A percentile compares a stretch with the other conserved stretches of the same genome.
Conservation (phyloP, 169 alveolate species). For the Plasmodium inui region DNA sequence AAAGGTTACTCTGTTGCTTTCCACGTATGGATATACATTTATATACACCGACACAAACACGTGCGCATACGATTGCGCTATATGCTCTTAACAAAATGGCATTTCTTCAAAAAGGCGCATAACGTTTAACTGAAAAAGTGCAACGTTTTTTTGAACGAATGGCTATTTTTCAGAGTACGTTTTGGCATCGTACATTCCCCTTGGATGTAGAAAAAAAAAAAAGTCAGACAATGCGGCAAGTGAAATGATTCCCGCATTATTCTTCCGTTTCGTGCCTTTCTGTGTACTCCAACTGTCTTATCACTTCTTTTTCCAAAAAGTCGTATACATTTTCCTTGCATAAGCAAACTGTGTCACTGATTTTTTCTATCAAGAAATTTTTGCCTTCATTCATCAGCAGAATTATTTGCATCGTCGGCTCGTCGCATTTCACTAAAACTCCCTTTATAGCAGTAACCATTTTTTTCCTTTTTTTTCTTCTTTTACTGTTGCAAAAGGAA, state of each 20-base stretch:
- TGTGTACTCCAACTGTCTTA: slow-evolving; percentile 63
- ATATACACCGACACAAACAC: neutral
- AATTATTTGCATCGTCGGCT: slow-evolving; percentile 87
- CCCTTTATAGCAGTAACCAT: slow-evolving; percentile 77
- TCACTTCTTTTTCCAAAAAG: slow-evolving; percentile 76
- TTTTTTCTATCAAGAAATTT: slow-evolving; percentile 85
- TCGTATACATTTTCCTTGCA: slow-evolving; percentile 83
- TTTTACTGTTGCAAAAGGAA: neutral
- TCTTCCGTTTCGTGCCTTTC: slow-evolving; percentile 74
- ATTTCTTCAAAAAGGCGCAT: neutral
- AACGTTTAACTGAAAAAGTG: neutral
- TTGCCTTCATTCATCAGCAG: slow-evolving; percentile 82
- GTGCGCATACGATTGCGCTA: neutral
- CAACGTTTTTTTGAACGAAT: neutral
- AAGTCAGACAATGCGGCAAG: slow-evolving; percentile 49
- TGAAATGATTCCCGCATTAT: neutral
- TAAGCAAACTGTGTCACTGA: slow-evolving; percentile 85
- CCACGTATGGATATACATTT: neutral
- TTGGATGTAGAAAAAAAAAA: slow-evolving; percentile 17
- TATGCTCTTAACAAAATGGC: neutral
- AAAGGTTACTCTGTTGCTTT: neutral
- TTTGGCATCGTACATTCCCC: neutral
- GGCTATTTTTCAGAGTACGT: slow-evolving; percentile 53
- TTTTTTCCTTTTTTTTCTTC: neutral
- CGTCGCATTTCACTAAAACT: slow-evolving; percentile 79